Evolutionary conservation across 768 basidiomycete species (phyloP).

Genomic region (Sutorius australiensis): DNA sequence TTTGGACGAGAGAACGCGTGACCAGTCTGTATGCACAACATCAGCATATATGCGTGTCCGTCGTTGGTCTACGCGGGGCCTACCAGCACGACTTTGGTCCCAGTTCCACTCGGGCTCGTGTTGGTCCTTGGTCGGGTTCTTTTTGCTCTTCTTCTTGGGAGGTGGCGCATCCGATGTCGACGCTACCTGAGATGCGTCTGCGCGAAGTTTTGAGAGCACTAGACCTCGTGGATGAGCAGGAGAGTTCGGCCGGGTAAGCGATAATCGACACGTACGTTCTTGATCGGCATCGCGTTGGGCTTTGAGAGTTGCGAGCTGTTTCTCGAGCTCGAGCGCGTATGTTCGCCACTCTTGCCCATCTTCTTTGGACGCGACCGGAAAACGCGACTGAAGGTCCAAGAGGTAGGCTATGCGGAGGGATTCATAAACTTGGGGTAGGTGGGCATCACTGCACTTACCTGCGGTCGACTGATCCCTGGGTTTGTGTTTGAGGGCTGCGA

Average conservation of each 20-base stretch:
- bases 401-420: conserved; percentile 22
- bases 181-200: conserved; percentile 11
- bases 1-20: conserved; percentile 16
- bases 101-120: conserved; percentile 19
- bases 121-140: conserved; percentile 13
- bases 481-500: conserved; percentile 24
- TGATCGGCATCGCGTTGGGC: conserved; percentile 22
- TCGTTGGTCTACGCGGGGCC: neutral
- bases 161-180: conserved; percentile 18
- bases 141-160: conserved; percentile 28
- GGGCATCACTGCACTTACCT: conserved; percentile 9
- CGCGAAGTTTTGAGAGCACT: conserved; percentile 23
- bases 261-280: conserved; percentile 15
- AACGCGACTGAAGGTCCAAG: conserved; percentile 25
- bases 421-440: neutral
- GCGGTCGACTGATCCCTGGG: conserved; percentile 22
- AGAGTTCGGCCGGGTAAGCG: neutral
- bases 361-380: conserved; percentile 13
- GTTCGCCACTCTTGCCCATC: conserved; percentile 18
- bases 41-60: neutral
- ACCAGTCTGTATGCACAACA: conserved; percentile 16
- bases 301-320: conserved; percentile 19
- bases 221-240: neutral
- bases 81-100: conserved; percentile 21
- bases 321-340: conserved; percentile 31